Evolutionary conservation across 257 asterid species (phyloP), one percentile per base, ranked within the genome.

Genomic region (Petrea volubilis): DNA sequence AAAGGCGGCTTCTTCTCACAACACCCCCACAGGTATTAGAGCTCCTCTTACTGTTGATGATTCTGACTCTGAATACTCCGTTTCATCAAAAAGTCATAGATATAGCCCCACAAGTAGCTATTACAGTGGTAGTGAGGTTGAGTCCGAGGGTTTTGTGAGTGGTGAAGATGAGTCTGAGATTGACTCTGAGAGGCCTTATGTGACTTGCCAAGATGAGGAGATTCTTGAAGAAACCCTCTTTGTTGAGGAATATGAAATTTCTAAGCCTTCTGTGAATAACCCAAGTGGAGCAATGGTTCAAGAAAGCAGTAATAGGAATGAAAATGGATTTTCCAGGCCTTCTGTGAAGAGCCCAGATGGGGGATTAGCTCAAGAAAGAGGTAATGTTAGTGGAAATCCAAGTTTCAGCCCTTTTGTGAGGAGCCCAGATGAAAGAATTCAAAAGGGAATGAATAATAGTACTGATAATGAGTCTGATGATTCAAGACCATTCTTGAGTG

Each of bases 11-110:
- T 7, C 81, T 63, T 63, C 78, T 57, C 61, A 50, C 67, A 25
- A 27, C 79, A 29, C 67, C 10, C 7, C 68, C 10, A 28, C 93
- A 90, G 97, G 97, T 88, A 93, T 93, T 70, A 76, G 96, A 88
- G 98, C 98, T 79, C 98, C 97, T 68, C 70, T 90, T 29, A 90
- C 98, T 78, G 70, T 72, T 56, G 97, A 92, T 82, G 96, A 90
- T 52, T 84, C 92, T 74, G 98, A 93, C 55, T 74, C 76, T 70
- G 96, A 90, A 43, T 78, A 66, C 72, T 85, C 95, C 59, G 68
- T 24, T 72, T 72, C 81, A 3, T 36, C 87, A 18, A 77, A 40
- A 55, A 83, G 83, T 66, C 77, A 28, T 43, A 70, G 71, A 24
- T 75, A 69, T 64, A 80, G 72, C 68, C 62, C 57, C 27, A 51